Conservation (phyloP, 345 rosid genomes). For the Microthlaspi erraticum region DNA sequence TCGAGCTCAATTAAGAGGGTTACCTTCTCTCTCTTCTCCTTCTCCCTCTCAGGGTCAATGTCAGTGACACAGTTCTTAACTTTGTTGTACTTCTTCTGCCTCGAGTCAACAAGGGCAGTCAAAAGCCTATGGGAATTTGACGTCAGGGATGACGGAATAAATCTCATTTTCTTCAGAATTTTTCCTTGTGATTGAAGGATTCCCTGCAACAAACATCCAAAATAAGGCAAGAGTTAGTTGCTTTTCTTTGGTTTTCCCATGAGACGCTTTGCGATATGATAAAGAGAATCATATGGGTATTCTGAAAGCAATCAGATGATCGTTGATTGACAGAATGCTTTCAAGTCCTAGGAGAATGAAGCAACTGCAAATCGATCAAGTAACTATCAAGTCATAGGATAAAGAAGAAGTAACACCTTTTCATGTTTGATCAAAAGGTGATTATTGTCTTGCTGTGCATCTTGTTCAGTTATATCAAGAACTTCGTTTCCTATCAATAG, state of each 20-base stretch:
- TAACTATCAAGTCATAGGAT: constrained; percentile 21
- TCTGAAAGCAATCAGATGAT: constrained; percentile 16
- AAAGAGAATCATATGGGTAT: background rate
- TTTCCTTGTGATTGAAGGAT: constrained; percentile 99
- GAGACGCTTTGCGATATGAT: constrained; percentile 5
- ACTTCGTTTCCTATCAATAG: constrained; percentile 95
- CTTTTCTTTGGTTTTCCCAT: background rate
- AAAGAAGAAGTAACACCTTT: constrained; percentile 61
- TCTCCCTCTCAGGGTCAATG: constrained; percentile 99
- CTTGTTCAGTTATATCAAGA: constrained; percentile 95
- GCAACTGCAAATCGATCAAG: background rate
- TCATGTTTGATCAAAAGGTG: constrained; percentile 95
- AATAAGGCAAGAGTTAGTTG: constrained; percentile 4
- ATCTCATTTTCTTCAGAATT: constrained; percentile 88
- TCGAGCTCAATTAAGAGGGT: constrained; percentile 30
- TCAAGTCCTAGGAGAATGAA: constrained; percentile 15
- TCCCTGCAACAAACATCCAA: constrained; percentile 59
- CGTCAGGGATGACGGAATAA: constrained; percentile 90
- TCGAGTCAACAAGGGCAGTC: constrained; percentile 96
- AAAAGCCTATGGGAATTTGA: constrained; percentile 90
- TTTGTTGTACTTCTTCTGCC: constrained; percentile 82
- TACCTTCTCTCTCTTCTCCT: constrained; percentile 97
- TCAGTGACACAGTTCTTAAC: constrained; percentile 97
- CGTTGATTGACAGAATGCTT: constrained; percentile 5
- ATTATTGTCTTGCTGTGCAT: constrained; percentile 85